Evolutionary conservation across 2,329 filamentous ascomycete genomes (phyloP).

Genomic region (Hortaea werneckii): DNA sequence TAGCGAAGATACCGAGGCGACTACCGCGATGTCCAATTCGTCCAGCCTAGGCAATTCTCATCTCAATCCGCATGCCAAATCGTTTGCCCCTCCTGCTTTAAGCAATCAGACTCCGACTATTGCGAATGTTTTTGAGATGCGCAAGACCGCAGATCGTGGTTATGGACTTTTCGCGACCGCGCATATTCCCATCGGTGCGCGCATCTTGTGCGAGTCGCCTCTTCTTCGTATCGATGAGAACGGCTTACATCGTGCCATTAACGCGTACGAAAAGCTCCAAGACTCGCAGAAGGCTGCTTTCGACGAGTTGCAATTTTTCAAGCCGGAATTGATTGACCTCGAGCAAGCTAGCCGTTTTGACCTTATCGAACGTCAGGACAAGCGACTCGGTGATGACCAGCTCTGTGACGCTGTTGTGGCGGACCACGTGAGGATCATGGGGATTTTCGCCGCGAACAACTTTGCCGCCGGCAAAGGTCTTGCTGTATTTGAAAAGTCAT

Average conservation of each 20-base stretch:
- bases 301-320: conserved; percentile 11
- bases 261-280: conserved; percentile 12
- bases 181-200: conserved; percentile 14
- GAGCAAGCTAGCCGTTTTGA: conserved; percentile 9
- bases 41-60: background rate
- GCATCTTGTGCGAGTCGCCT: conserved; percentile 16
- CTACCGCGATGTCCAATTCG: conserved; percentile 1
- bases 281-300: conserved; percentile 9
- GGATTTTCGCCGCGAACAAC: conserved; percentile 18
- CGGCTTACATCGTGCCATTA: conserved; percentile 8
- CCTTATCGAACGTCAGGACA: conserved; percentile 6
- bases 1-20: conserved; percentile 1
- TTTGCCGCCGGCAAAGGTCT: conserved; percentile 9
- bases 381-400: conserved; percentile 2
- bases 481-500: conserved; percentile 10
- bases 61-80: background rate
- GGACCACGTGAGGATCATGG: conserved; percentile 14
- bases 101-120: background rate
- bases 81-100: background rate
- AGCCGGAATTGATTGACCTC: conserved; percentile 8
- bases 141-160: conserved; percentile 12
- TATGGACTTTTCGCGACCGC: conserved; percentile 15
- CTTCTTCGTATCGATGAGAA: conserved; percentile 11
- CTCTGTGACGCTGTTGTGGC: conserved; percentile 6
- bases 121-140: conserved; percentile 4